A percentile compares a stretch with the other conserved stretches of the same genome.
Conservation (phyloP, 768 basidiomycete genomes). For the Saitozyma sp. region DNA sequence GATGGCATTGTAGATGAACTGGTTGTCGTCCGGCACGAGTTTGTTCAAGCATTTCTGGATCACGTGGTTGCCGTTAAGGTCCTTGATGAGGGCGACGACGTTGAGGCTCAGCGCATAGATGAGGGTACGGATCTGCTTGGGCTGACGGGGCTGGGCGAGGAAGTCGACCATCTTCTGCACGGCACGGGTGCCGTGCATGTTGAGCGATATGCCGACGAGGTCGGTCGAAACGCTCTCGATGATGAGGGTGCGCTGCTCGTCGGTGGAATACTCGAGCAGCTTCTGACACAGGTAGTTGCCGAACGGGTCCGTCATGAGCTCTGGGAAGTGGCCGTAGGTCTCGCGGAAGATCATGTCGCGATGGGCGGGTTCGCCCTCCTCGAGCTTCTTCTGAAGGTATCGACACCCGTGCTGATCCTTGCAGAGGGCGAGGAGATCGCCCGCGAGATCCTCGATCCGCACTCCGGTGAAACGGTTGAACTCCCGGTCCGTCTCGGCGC, state of each 20-base stretch:
- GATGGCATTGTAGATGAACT: constrained; percentile 99
- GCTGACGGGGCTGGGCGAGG: constrained; percentile 77
- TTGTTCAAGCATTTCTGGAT: constrained; percentile 99
- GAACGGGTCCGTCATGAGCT: constrained; percentile 99
- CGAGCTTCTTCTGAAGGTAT: constrained; percentile 97
- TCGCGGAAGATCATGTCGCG: constrained; percentile 99
- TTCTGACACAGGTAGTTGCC: constrained; percentile 99
- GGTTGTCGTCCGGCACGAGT: constrained; percentile 96
- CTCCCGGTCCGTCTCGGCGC: constrained; percentile 76
- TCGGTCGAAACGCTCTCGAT: constrained; percentile 98
- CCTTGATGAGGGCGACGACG: constrained; percentile 99
- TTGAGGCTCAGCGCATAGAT: constrained; percentile 95
- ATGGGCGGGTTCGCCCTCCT: constrained; percentile 92
- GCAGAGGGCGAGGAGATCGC: constrained; percentile 90
- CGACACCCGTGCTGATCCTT: constrained; percentile 99
- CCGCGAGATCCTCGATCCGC: constrained; percentile 88
- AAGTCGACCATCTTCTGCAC: constrained; percentile 99
- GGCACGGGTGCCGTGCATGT: constrained; percentile 99
- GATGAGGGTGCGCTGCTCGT: constrained; percentile 93
- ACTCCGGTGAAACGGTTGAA: constrained; percentile 95
- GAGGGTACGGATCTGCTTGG: constrained; percentile 85
- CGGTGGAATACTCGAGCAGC: constrained; percentile 91
- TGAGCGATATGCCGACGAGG: constrained; percentile 93
- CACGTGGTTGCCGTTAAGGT: constrained; percentile 57
- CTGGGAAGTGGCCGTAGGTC: constrained; percentile 95